These are phyloP conservation scores for Aspergillus costaricaensis DNA, from an alignment of 2,329 filamentous ascomycete species.

Conservation along the genomic window DNA sequence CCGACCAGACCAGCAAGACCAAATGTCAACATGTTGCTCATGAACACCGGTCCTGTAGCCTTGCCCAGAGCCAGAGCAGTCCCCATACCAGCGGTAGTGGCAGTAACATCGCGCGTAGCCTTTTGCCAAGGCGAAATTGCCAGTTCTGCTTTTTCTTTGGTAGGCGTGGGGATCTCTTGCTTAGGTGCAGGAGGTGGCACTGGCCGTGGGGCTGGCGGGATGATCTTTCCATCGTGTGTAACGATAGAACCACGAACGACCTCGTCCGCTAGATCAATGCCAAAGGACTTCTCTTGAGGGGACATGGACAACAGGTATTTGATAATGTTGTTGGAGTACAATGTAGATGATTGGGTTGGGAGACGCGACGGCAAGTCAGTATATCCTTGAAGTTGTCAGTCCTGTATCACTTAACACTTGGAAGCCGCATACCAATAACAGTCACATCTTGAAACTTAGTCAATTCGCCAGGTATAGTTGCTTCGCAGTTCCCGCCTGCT, in stretches of 20 bases:
- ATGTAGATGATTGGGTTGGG: conserved; percentile 82
- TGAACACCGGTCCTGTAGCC: conserved; percentile 78
- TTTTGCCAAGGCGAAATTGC: conserved; percentile 81
- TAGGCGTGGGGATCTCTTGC: conserved; percentile 52
- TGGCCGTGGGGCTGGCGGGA: conserved; percentile 74
- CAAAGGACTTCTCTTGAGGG: conserved; percentile 75
- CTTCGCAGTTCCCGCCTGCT: conserved; percentile 84
- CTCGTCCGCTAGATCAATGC: conserved; percentile 78
- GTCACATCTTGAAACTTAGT: conserved; percentile 75
- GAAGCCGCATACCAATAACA: conserved; percentile 66
- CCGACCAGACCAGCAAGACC: conserved; percentile 81
- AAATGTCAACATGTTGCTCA: conserved; percentile 85
- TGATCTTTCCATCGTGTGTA: conserved; percentile 72
- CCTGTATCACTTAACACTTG: neutral
- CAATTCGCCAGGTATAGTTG: conserved; percentile 73
- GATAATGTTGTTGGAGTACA: conserved; percentile 93
- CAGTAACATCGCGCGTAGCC: conserved; percentile 71
- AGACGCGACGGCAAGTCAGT: conserved; percentile 85
- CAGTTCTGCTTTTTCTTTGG: conserved; percentile 59
- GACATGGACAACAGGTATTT: conserved; percentile 83
- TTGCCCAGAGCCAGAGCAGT: conserved; percentile 75
- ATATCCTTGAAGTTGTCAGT: conserved; percentile 57
- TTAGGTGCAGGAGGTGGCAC: conserved; percentile 56
- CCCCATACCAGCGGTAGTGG: conserved; percentile 76
- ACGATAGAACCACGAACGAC: conserved; percentile 85